phyloP scores from a whole-genome alignment of 805 yeast genomes.

The Candida jianshihensis region DNA sequence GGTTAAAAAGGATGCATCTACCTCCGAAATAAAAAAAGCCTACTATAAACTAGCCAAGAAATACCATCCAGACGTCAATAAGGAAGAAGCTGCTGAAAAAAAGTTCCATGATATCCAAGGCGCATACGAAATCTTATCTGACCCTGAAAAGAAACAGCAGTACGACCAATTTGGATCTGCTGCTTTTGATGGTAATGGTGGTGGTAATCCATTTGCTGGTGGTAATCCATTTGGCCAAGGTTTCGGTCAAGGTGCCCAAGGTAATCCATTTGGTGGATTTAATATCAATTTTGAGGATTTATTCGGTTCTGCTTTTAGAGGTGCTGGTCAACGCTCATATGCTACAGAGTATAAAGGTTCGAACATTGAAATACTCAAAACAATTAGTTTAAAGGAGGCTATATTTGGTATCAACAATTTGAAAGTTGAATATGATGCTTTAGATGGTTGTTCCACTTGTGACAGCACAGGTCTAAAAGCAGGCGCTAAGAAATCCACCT shows the following conservation, averaged over 20 bases:
- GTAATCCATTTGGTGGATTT: conserved; percentile 39
- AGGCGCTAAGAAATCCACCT: conserved; percentile 69
- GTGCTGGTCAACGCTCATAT: conserved; percentile 33
- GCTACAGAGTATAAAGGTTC: conserved; percentile 85
- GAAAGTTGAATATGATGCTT: conserved; percentile 61
- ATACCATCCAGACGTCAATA: conserved; percentile 94
- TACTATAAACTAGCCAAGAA: conserved; percentile 90
- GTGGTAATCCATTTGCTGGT: conserved; percentile 41
- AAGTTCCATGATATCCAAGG: conserved; percentile 90
- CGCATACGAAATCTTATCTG: conserved; percentile 87
- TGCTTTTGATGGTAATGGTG: conserved; percentile 62
- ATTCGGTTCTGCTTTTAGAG: conserved; percentile 45
- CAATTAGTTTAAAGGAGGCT: conserved; percentile 77
- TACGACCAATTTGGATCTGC: conserved; percentile 89
- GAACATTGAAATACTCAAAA: conserved; percentile 72
- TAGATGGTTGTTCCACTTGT: conserved; percentile 75
- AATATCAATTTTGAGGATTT: conserved; percentile 52
- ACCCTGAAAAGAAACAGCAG: conserved; percentile 77
- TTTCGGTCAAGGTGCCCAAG: conserved; percentile 36
- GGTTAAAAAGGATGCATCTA: conserved; percentile 59
- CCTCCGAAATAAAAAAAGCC: conserved; percentile 88
- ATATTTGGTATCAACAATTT: conserved; percentile 67
- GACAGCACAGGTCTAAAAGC: conserved; percentile 78
- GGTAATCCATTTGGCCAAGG: conserved; percentile 48
- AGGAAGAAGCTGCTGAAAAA: conserved; percentile 80